Percentiles rank a stretch among this genome's conserved stretches.
Evolutionary conservation across 2,329 filamentous ascomycete genomes (phyloP).

Genomic region (Trichoderma citrinoviride): DNA sequence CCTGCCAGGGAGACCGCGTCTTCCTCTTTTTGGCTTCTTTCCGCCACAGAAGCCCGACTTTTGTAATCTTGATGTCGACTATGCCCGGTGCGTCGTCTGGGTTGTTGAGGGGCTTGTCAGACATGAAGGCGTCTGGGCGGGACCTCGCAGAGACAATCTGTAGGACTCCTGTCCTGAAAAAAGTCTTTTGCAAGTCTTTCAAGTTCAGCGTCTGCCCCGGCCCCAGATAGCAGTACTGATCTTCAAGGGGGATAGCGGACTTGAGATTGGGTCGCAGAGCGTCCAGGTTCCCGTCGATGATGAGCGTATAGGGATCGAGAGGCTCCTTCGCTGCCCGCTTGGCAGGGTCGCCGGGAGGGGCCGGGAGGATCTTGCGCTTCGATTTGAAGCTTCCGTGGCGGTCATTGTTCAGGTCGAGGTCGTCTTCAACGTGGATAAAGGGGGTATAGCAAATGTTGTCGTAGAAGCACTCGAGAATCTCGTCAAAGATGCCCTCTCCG

Average conservation of each 20-base stretch:
- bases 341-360: conserved; percentile 50
- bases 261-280: conserved; percentile 78
- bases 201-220: conserved; percentile 74
- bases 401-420: conserved; percentile 74
- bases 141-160: conserved; percentile 95
- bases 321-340: conserved; percentile 73
- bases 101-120: conserved; percentile 78
- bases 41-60: conserved; percentile 90
- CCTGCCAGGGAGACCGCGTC: conserved; percentile 92
- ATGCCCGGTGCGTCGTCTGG: conserved; percentile 85
- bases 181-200: conserved; percentile 78
- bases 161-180: conserved; percentile 85
- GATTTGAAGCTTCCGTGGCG: conserved; percentile 68
- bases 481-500: conserved; percentile 87
- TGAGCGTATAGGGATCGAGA: conserved; percentile 91
- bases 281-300: conserved; percentile 86
- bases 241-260: conserved; percentile 89
- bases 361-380: conserved; percentile 67
- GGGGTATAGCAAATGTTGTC: conserved; percentile 98
- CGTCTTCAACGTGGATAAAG: conserved; percentile 96
- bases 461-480: conserved; percentile 93
- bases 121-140: conserved; percentile 91
- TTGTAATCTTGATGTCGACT: conserved; percentile 96
- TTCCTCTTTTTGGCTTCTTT: conserved; percentile 94
- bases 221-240: conserved; percentile 85